Evolutionary conservation across 805 yeast species (phyloP), one percentile per base, ranked within the genome.

Genomic region (Wickerhamiella nectarea): DNA sequence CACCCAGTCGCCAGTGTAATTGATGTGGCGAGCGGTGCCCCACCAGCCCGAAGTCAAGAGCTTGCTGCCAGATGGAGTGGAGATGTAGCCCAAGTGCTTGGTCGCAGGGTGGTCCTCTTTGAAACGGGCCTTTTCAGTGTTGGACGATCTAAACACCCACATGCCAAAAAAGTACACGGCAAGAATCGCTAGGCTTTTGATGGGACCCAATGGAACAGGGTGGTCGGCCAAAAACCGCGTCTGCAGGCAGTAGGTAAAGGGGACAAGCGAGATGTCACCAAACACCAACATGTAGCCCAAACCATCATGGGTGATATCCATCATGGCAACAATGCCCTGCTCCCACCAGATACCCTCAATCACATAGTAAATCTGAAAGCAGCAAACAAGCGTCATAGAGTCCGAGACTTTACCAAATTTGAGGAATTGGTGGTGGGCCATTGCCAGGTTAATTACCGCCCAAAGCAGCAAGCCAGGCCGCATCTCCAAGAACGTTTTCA

Each of bases 221-320:
- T 76, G 74, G 36, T 77, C 69, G 5, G 86, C 73, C 50, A 89
- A 65, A 58, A 77, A 91, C 48, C 97, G 72, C 2, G 94, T 71
- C 59, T 91, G 98, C 47, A 91, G 60, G 8, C 86, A 72, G 60
- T 91, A 91, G 1, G 94, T 72, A 68, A 89, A 89, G 25, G 98
- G 98, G 18, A 91, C 85, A 67, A 91, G 72, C 2, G 91, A 77
- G 54, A 91, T 69, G 59, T 91, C 98, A 22, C 98, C 98, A 65
- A 89, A 87, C 3, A 86, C 76, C 43, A 91, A 68, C 98, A 91
- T 91, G 64, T 79, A 87, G 1, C 98, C 98, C 59, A 91, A 85
- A 0, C 98, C 98, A 64, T 91, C 98, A 9, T 95, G 83, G 6
- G 93, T 81, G 40, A 87, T 76, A 61, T 91, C 98, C 72, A 91